A percentile compares a stretch with the other conserved stretches of the same genome.
These are phyloP conservation scores for Isabelozyma heimii DNA, from an alignment of 805 yeast species.

Conservation along the genomic window DNA sequence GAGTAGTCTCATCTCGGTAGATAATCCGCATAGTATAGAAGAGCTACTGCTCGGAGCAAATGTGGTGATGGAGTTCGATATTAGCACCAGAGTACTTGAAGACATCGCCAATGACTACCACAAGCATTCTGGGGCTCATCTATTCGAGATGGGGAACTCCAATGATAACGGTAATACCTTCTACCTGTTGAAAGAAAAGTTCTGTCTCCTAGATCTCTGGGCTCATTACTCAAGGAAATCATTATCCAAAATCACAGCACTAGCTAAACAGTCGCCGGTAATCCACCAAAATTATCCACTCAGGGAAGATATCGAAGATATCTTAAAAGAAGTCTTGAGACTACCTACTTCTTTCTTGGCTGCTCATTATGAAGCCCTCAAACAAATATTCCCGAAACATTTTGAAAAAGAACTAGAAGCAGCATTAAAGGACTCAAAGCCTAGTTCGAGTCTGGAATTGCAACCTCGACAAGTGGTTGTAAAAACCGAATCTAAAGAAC, in stretches of 20 bases:
- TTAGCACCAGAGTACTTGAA: not conserved
- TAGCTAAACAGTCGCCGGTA: not conserved
- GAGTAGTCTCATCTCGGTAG: not conserved
- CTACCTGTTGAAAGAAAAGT: not conserved
- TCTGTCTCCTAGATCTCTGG: not conserved
- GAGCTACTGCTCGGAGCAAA: not conserved
- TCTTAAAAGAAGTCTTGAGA: not conserved
- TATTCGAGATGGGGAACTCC: not conserved
- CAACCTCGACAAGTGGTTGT: not conserved
- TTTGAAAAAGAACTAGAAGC: not conserved
- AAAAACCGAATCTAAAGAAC: not conserved
- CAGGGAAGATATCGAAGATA: not conserved
- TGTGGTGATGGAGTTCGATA: not conserved
- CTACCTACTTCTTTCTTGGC: slow-evolving; percentile 2
- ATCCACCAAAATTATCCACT: not conserved
- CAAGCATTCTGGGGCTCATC: not conserved
- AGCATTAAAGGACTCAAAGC: not conserved
- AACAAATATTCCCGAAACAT: not conserved
- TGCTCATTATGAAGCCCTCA: not conserved
- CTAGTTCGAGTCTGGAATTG: not conserved
- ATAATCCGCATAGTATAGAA: not conserved
- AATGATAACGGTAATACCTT: not conserved
- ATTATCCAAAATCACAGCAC: not conserved
- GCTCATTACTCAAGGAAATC: not conserved
- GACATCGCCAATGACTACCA: not conserved